Evolutionary conservation across 1,284 basidiomycete genomes (phyloP).

Genomic region (Ceratobasidium sp.): DNA sequence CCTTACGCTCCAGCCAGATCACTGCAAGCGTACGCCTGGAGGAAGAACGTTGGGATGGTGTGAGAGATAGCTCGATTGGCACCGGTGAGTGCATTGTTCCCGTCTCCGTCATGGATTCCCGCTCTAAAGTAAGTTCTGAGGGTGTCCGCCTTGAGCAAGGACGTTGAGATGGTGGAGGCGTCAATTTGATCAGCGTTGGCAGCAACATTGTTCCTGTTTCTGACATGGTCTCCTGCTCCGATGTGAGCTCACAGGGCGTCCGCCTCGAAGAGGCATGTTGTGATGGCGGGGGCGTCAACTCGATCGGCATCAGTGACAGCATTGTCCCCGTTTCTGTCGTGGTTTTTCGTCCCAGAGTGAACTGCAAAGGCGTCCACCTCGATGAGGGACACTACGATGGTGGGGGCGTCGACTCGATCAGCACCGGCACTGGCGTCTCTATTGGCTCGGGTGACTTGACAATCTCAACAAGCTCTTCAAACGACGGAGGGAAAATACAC

Average conservation of each 20-base stretch:
- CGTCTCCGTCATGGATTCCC: too few species aligned
- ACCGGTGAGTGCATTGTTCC: slow-evolving; percentile 3
- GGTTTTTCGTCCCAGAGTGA: too few species aligned
- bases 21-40: background rate
- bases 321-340: too few species aligned
- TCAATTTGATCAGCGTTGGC: slow-evolving; percentile 4
- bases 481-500: slow-evolving; percentile 35
- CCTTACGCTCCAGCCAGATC: slow-evolving; percentile 9
- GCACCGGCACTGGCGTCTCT: background rate
- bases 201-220: too few species aligned
- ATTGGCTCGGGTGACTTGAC: background rate
- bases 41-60: slow-evolving; percentile 24
- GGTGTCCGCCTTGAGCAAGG: too few species aligned
- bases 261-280: slow-evolving; percentile 5
- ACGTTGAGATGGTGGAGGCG: background rate
- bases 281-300: slow-evolving; percentile 5
- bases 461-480: slow-evolving; percentile 14
- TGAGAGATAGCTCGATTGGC: slow-evolving; percentile 14
- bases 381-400: background rate
- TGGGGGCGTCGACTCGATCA: background rate
- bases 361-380: too few species aligned
- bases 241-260: background rate
- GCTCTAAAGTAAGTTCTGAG: too few species aligned
- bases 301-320: too few species aligned
- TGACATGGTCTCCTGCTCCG: too few species aligned